Conservation (phyloP, 345 rosid species). For the Punica granatum region DNA sequence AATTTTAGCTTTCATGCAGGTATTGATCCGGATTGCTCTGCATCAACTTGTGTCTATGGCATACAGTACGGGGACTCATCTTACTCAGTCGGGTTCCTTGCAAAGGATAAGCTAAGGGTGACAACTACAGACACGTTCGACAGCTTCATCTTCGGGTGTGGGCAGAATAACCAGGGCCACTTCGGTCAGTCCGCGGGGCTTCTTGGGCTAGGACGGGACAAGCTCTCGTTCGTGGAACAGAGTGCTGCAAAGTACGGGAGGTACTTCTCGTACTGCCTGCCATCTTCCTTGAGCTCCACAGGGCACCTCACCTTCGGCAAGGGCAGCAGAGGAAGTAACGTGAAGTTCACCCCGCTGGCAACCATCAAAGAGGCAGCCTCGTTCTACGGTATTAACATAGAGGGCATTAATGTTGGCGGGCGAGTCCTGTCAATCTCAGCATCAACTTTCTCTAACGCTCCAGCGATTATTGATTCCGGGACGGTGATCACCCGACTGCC, state of each 20-base stretch:
- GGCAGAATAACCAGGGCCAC: slow-evolving; percentile 15
- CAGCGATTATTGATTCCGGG: slow-evolving; percentile 25
- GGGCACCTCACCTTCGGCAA: slow-evolving; percentile 22
- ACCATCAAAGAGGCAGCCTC: neutral
- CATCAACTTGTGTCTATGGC: slow-evolving; percentile 14
- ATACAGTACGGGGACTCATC: slow-evolving; percentile 15
- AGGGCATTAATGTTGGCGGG: slow-evolving; percentile 18
- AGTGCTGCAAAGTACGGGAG: slow-evolving; percentile 15
- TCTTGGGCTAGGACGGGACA: slow-evolving; percentile 6
- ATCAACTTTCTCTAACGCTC: neutral
- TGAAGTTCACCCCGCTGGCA: slow-evolving; percentile 20
- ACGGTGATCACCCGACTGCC: slow-evolving; percentile 23
- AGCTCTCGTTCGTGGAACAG: slow-evolving; percentile 16
- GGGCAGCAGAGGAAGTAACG: neutral
- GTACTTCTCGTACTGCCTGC: slow-evolving; percentile 27
- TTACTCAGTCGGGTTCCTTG: slow-evolving; percentile 8
- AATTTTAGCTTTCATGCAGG: slow-evolving; percentile 9
- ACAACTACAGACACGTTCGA: slow-evolving; percentile 4
- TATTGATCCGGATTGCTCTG: neutral
- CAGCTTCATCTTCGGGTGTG: slow-evolving; percentile 24
- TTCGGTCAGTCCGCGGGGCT: slow-evolving; percentile 7
- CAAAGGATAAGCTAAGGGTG: slow-evolving; percentile 7
- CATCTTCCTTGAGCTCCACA: slow-evolving; percentile 15
- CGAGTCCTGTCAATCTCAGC: slow-evolving; percentile 4
- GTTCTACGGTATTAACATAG: slow-evolving; percentile 20